These are phyloP conservation scores for Nyssa sinensis DNA, from an alignment of 148 eudicot species.

Conservation along the genomic window DNA sequence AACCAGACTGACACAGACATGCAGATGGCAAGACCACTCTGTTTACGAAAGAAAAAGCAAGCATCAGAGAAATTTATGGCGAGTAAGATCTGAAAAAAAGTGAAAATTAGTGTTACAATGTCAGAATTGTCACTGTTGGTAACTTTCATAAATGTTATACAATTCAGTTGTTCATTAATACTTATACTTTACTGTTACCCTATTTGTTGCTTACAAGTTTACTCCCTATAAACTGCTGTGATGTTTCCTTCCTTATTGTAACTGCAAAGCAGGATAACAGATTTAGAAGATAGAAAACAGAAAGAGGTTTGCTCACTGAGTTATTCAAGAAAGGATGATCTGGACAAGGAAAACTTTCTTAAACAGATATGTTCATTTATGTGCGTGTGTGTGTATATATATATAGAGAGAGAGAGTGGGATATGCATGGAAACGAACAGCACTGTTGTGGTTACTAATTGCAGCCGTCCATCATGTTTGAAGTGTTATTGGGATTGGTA, in stretches of 20 bases:
- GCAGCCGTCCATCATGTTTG: constrained; percentile 38
- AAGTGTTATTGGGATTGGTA: constrained; percentile 43
- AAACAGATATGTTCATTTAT: no score
- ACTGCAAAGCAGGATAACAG: constrained; percentile 74
- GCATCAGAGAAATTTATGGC: constrained; percentile 65
- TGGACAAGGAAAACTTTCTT: constrained; percentile 35
- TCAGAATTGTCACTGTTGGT: neutral
- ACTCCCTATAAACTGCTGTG: constrained; percentile 32
- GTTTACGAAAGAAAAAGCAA: constrained; percentile 70
- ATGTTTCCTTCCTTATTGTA: constrained; percentile 73
- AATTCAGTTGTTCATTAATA: no score
- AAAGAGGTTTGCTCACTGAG: constrained; percentile 43
- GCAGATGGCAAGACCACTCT: constrained; percentile 62
- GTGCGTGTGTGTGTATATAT: no score
- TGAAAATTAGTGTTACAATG: neutral
- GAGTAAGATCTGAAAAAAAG: constrained; percentile 16
- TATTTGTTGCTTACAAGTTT: constrained; percentile 9
- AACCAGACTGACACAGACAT: constrained; percentile 39
- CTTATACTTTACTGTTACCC: no score
- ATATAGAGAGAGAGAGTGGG: constrained; percentile 66
- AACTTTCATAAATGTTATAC: neutral
- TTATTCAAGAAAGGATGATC: constrained; percentile 39
- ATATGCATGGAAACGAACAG: constrained; percentile 66
- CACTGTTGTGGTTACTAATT: constrained; percentile 51
- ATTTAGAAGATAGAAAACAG: constrained; percentile 68